Conservation (phyloP, 2,329 filamentous ascomycete genomes). For the Epicoccum sorghinum region DNA sequence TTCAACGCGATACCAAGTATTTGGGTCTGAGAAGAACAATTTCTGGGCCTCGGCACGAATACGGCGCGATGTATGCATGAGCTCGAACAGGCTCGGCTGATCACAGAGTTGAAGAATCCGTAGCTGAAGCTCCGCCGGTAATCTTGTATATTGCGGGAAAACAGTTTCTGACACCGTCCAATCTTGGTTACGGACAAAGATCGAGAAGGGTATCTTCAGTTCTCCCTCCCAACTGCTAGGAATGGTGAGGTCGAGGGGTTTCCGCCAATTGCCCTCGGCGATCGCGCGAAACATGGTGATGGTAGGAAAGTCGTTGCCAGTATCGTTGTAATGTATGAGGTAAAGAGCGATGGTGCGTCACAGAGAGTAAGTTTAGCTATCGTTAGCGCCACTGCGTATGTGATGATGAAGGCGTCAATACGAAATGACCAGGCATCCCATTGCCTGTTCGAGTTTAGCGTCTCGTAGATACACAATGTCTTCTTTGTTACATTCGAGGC, state of each 20-base stretch:
- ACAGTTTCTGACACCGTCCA: neutral
- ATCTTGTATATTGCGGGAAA: neutral
- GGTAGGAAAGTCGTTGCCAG: neutral
- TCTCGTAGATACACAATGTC: no score
- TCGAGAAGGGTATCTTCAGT: conserved; percentile 9
- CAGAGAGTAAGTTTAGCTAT: no score
- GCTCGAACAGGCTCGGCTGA: conserved; percentile 19
- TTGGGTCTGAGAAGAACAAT: conserved; percentile 16
- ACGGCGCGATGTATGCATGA: conserved; percentile 19
- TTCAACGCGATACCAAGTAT: conserved; percentile 10
- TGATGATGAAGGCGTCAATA: no score
- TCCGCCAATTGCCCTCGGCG: conserved; percentile 9
- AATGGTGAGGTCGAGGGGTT: conserved; percentile 11
- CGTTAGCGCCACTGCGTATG: no score
- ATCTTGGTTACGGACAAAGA: conserved; percentile 1
- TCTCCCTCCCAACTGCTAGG: conserved; percentile 4
- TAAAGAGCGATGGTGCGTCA: neutral
- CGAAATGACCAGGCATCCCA: no score
- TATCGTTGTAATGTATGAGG: no score
- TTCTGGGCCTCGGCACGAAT: conserved; percentile 16
- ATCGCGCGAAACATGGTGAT: neutral
- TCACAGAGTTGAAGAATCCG: neutral
- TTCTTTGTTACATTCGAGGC: no score
- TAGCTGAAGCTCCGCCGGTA: conserved; percentile 8
- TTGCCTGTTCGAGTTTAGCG: no score